phyloP scores from a whole-genome alignment of 352 stramenopile genomes.

The Pythium sp. region DNA sequence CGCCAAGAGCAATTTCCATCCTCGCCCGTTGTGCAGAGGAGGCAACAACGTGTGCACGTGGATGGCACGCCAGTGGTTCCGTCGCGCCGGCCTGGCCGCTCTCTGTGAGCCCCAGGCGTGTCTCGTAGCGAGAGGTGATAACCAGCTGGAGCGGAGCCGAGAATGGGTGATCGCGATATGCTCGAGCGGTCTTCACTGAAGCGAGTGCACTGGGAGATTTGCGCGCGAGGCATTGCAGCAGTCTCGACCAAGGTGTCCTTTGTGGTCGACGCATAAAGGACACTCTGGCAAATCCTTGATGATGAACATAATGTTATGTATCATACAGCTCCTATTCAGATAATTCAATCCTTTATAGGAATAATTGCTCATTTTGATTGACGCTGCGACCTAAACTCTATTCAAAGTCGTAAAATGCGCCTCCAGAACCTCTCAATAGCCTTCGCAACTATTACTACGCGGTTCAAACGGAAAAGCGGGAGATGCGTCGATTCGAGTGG shows the following conservation, averaged over 20 bases:
- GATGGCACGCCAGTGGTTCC: conserved; percentile 10
- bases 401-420: too few species aligned
- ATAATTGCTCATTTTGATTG: too few species aligned
- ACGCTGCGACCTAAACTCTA: too few species aligned
- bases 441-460: too few species aligned
- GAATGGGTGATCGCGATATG: background rate
- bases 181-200: background rate
- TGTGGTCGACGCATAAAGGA: background rate
- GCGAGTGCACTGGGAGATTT: too few species aligned
- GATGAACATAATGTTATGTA: background rate
- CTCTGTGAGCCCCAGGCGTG: conserved; percentile 8
- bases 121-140: conserved; percentile 10
- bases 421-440: too few species aligned
- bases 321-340: background rate
- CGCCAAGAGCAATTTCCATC: background rate
- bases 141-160: background rate
- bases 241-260: background rate
- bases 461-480: too few species aligned
- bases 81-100: background rate
- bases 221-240: background rate
- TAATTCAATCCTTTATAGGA: background rate
- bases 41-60: conserved; percentile 5
- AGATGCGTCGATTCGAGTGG: too few species aligned
- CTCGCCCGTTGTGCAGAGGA: background rate
- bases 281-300: conserved; percentile 1